These are phyloP conservation scores for Talaromyces sp. DNA, from an alignment of 2,329 filamentous ascomycete species.

Conservation along the genomic window DNA sequence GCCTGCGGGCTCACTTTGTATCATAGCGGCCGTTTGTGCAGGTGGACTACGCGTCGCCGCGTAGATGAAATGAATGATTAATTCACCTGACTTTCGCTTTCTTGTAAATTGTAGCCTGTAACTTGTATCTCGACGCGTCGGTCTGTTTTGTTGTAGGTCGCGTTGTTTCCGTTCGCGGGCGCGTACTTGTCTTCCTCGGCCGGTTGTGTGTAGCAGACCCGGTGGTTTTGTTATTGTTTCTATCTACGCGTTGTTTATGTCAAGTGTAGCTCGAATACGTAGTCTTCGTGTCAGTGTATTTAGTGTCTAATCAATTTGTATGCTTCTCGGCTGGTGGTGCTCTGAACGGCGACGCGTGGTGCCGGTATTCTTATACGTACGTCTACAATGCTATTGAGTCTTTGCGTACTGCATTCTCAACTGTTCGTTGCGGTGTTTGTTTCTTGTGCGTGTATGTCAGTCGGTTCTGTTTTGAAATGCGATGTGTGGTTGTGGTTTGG, in stretches of 20 bases:
- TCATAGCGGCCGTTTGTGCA: slow-evolving; percentile 33
- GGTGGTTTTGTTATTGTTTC: background rate
- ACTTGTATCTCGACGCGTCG: background rate
- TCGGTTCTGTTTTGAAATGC: no score
- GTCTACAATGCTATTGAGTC: no score
- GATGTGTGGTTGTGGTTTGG: no score
- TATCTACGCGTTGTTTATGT: background rate
- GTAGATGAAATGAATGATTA: slow-evolving; percentile 10
- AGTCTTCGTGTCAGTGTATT: background rate
- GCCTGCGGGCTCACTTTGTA: slow-evolving; percentile 36
- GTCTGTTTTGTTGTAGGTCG: background rate
- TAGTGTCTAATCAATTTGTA: background rate
- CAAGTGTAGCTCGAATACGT: background rate
- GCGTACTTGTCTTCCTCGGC: background rate
- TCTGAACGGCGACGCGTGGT: no score
- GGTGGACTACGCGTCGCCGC: slow-evolving; percentile 18
- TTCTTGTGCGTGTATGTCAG: no score
- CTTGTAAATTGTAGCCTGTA: background rate
- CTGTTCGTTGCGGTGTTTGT: no score
- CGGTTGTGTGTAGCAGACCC: no score
- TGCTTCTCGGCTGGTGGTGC: background rate
- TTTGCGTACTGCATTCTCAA: no score
- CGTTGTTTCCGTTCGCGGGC: no score
- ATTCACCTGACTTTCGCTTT: background rate
- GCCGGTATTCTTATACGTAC: no score